Conservation (phyloP, 495 filamentous ascomycete genomes). For the Annulohypoxylon nitens region DNA sequence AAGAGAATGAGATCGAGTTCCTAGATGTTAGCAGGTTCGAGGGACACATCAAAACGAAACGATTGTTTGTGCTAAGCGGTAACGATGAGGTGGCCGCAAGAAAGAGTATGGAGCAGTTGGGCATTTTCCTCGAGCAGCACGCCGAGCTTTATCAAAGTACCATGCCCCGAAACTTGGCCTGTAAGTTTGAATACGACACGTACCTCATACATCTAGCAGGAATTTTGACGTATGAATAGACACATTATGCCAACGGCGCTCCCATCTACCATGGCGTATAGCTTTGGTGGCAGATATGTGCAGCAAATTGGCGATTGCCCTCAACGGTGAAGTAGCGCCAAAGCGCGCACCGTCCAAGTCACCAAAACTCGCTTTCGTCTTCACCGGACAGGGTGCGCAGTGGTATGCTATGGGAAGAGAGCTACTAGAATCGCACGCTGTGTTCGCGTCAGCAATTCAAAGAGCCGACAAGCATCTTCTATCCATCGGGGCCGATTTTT, state of each 20-base stretch:
- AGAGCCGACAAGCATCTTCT: conserved; percentile 50
- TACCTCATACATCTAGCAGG: background rate
- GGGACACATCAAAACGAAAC: conserved; percentile 43
- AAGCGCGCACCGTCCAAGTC: conserved; percentile 47
- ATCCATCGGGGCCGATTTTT: conserved; percentile 55
- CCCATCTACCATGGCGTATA: conserved; percentile 55
- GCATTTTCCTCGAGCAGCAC: conserved; percentile 61
- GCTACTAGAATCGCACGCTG: conserved; percentile 57
- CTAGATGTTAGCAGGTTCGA: conserved; percentile 38
- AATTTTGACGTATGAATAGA: conserved; percentile 30
- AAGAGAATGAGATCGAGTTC: conserved; percentile 39
- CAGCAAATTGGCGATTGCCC: conserved; percentile 49
- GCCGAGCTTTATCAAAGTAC: conserved; percentile 62
- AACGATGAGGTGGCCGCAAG: conserved; percentile 47
- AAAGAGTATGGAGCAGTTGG: conserved; percentile 46
- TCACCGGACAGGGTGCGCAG: conserved; percentile 65
- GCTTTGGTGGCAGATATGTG: conserved; percentile 55
- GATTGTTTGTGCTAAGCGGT: conserved; percentile 43
- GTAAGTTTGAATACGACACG: conserved; percentile 23
- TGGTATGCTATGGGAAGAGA: conserved; percentile 69
- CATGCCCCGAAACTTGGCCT: conserved; percentile 56
- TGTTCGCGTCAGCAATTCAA: conserved; percentile 52
- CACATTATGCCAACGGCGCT: conserved; percentile 59
- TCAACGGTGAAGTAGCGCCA: conserved; percentile 53
- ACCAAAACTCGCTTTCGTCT: conserved; percentile 56